phyloP scores from a whole-genome alignment of 345 rosid genomes.

The Melastoma malabathricum region DNA sequence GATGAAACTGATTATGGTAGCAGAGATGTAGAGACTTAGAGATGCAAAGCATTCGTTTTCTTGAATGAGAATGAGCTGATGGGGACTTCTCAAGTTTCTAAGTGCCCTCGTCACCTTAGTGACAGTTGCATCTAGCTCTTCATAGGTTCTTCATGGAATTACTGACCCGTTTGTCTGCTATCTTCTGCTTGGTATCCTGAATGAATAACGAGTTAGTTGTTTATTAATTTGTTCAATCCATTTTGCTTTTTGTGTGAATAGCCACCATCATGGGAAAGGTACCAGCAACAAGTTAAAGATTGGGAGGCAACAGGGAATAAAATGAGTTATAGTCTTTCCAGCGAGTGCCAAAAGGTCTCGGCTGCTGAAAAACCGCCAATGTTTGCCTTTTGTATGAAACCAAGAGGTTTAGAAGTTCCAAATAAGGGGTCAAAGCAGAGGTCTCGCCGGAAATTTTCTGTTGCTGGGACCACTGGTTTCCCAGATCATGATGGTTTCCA shows the following conservation, averaged over 20 bases:
- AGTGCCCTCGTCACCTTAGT: too few relatives aligned
- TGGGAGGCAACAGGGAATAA: constrained; percentile 63
- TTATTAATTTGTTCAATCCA: constrained; percentile 2
- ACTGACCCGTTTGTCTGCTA: too few relatives aligned
- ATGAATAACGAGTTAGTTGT: neutral
- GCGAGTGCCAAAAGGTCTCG: constrained; percentile 40
- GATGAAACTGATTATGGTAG: too few relatives aligned
- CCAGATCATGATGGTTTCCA: constrained; percentile 47
- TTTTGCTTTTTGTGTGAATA: constrained; percentile 18
- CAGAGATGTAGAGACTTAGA: too few relatives aligned
- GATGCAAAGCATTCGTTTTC: too few relatives aligned
- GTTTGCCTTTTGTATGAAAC: constrained; percentile 98
- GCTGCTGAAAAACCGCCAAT: constrained; percentile 61
- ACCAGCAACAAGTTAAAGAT: constrained; percentile 63
- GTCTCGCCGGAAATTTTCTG: constrained; percentile 59
- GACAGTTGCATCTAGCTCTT: too few relatives aligned
- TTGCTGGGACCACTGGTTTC: constrained; percentile 32
- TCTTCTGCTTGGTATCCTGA: too few relatives aligned
- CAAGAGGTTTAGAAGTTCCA: constrained; percentile 86
- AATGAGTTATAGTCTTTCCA: constrained; percentile 18
- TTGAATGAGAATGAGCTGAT: too few relatives aligned
- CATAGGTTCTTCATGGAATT: too few relatives aligned
- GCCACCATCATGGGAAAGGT: constrained; percentile 91
- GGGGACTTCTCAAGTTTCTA: too few relatives aligned
- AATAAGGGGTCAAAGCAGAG: constrained; percentile 84